Percentiles rank a stretch among this genome's conserved stretches.
phyloP scores from a whole-genome alignment of 1,284 basidiomycete genomes.

The Coniferiporia sulphurascens region DNA sequence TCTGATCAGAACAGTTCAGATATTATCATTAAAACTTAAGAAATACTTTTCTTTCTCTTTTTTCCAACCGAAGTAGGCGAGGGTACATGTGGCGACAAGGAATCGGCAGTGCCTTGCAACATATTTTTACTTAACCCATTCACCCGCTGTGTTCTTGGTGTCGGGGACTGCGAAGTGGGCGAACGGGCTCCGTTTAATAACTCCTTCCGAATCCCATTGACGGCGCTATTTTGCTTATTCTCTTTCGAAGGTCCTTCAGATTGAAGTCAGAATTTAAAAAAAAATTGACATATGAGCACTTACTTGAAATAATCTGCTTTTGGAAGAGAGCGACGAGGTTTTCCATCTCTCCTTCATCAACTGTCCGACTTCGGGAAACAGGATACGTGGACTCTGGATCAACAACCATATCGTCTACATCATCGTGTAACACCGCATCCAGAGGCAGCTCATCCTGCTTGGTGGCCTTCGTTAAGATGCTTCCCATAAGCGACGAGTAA shows the following conservation, averaged over 20 bases:
- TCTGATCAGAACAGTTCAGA: conserved; percentile 11
- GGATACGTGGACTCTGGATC: conserved; percentile 4
- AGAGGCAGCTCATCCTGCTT: conserved; percentile 32
- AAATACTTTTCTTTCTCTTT: conserved; percentile 35
- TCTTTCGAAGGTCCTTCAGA: conserved; percentile 21
- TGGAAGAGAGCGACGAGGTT: conserved; percentile 47
- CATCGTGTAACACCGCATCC: conserved; percentile 35
- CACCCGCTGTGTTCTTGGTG: background rate
- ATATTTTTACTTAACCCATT: background rate
- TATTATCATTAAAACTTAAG: conserved; percentile 18
- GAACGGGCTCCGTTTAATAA: conserved; percentile 22
- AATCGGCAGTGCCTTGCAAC: conserved; percentile 5
- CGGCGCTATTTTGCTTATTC: conserved; percentile 22
- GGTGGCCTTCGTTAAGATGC: conserved; percentile 42
- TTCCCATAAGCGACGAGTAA: conserved; percentile 69
- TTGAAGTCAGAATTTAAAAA: background rate
- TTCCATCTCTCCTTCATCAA: conserved; percentile 44
- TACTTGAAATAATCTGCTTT: conserved; percentile 41
- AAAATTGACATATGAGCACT: conserved; percentile 11
- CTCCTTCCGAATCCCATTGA: conserved; percentile 20
- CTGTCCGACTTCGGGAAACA: conserved; percentile 30
- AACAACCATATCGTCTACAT: conserved; percentile 25
- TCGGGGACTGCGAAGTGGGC: background rate
- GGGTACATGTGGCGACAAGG: conserved; percentile 19
- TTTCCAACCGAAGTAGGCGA: conserved; percentile 28